Evolutionary conservation across 305 asterid species (phyloP), one percentile per base, ranked within the genome.

Genomic region (Fraxinus sp.): DNA sequence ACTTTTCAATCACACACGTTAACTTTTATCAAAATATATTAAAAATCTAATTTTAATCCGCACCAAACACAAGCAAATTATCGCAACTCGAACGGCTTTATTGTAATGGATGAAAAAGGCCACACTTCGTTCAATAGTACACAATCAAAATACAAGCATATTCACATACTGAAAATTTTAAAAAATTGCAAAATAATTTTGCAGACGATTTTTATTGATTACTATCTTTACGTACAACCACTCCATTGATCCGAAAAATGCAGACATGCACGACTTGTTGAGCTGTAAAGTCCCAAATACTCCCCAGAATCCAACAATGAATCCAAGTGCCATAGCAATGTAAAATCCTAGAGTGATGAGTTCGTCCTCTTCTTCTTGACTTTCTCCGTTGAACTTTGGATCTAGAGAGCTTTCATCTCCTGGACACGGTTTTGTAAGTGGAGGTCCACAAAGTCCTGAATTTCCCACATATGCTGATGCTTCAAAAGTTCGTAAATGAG

Each of bases 281-380:
- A 84, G 16, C 39, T 72, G 57, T 8, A 84, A 71, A 43, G 80
- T 9, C 7, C 83, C 84, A n/a, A 77, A 30, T 22, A 77, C 49
- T 39, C 81, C 88, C 85, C 87, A 85, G 33, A 87, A 85, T 36
- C 86, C 81, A 72, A 84, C 16, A 10, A 52, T n/a, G 26, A 79
- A 87, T 0, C 86, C 86, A 59, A 86, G 13, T 10, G n/a, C 79
- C 71, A 83, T 35, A 10, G 46, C 10, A 14, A 85, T 64, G 26
- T 74, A 82, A 3, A 85, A 85, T 64, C 81, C 82, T 7, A 13
- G 5, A 4, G 70, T 24, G 3, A 28, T 41, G 39, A 82, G 36
- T 3, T 33, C 18, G 11, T 77, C 78, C 49, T 57, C 83, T 43
- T 26, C 66, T 30, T 81, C 84, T 20, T 2, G 3, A 28, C 7